Evolutionary conservation across 257 asterid genomes (phyloP).

Genomic region (Henckelia pumila): DNA sequence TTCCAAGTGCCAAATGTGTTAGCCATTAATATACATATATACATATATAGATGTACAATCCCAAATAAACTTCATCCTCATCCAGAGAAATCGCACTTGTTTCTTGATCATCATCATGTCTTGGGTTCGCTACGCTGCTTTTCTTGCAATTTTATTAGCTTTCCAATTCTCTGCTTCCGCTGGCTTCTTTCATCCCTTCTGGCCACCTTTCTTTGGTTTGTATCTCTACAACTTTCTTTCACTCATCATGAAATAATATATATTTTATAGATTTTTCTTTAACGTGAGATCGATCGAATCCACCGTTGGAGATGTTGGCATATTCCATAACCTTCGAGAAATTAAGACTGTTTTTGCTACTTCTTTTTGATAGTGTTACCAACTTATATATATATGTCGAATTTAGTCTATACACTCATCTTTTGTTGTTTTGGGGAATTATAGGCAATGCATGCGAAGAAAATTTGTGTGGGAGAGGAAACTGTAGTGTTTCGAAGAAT

Average conservation of each 20-base stretch:
- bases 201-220: constrained; percentile 25
- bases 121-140: constrained; percentile 8
- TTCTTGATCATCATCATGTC: not conserved
- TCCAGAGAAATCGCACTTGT: not conserved
- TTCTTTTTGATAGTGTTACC: too few relatives aligned
- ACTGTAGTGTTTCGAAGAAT: constrained; percentile 42
- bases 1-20: too few relatives aligned
- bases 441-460: constrained; percentile 44
- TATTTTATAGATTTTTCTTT: too few relatives aligned
- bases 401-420: too few relatives aligned
- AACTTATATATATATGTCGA: too few relatives aligned
- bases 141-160: constrained; percentile 28
- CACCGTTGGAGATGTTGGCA: too few relatives aligned
- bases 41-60: not conserved
- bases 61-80: not conserved
- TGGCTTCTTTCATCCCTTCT: not conserved
- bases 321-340: too few relatives aligned
- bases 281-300: too few relatives aligned
- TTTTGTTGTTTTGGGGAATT: not conserved
- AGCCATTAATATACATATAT: too few relatives aligned
- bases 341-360: too few relatives aligned
- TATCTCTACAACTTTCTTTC: not conserved
- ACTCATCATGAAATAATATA: not conserved
- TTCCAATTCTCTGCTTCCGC: constrained; percentile 18
- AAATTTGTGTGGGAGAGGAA: constrained; percentile 60